Evolutionary conservation across 2,329 filamentous ascomycete species (phyloP).

Genomic region (Dothidotthia symphoricarpi): DNA sequence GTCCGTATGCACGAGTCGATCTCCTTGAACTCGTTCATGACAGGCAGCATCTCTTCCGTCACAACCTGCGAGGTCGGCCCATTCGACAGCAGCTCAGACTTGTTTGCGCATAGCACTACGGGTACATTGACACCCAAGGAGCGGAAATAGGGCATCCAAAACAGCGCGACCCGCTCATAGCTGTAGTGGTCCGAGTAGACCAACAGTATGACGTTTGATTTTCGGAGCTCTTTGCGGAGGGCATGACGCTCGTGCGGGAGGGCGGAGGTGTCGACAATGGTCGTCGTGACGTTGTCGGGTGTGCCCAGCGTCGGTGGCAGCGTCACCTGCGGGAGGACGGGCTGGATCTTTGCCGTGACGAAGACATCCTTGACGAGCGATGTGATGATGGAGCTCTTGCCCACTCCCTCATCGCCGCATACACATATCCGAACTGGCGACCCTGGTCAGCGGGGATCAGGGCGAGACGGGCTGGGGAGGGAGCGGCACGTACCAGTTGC

Average conservation of each 20-base stretch:
- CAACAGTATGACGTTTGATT: constrained; percentile 93
- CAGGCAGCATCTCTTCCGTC: constrained; percentile 94
- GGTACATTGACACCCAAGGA: constrained; percentile 98
- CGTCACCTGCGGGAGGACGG: constrained; percentile 90
- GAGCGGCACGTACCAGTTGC: constrained; percentile 25
- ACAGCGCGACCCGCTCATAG: constrained; percentile 93
- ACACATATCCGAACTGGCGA: constrained; percentile 81
- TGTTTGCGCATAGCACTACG: constrained; percentile 95
- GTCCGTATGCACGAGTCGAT: constrained; percentile 97
- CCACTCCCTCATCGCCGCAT: constrained; percentile 81
- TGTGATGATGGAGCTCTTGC: constrained; percentile 66
- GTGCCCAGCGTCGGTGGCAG: constrained; percentile 91
- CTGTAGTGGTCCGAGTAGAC: constrained; percentile 99
- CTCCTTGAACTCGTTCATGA: constrained; percentile 98
- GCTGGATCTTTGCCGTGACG: constrained; percentile 90
- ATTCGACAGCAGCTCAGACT: constrained; percentile 80
- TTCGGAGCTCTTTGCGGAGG: constrained; percentile 89
- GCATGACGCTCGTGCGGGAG: constrained; percentile 89
- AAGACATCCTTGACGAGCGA: constrained; percentile 97
- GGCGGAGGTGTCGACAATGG: constrained; percentile 95
- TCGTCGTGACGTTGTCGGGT: constrained; percentile 94
- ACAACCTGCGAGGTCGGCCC: constrained; percentile 79
- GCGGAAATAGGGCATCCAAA: constrained; percentile 98
- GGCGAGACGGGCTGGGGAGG: background rate
- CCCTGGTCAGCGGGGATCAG: constrained; percentile 2